A percentile compares a stretch with the other conserved stretches of the same genome.
Evolutionary conservation across 2,329 filamentous ascomycete genomes (phyloP).

Genomic region (Microsporum canis): DNA sequence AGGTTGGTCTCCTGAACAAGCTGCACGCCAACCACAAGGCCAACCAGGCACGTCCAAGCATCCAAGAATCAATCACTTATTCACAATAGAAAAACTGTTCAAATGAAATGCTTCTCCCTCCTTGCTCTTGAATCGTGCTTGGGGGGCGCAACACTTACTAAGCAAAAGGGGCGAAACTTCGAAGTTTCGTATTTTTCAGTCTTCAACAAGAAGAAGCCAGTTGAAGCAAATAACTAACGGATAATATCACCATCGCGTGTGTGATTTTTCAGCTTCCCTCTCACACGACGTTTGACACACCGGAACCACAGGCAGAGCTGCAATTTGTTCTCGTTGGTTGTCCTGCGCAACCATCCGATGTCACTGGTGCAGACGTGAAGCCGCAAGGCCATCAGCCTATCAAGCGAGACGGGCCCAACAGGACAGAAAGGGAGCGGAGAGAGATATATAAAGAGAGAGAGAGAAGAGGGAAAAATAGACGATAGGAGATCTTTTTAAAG

Average conservation of each 20-base stretch:
- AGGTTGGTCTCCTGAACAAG: neutral
- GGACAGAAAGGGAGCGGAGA: neutral
- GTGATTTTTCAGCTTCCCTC: neutral
- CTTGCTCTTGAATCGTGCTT: neutral
- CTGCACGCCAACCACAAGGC: neutral
- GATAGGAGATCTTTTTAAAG: neutral
- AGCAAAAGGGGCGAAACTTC: neutral
- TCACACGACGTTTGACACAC: neutral
- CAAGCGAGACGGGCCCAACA: neutral
- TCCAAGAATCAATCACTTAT: too few relatives aligned
- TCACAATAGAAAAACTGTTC: too few relatives aligned
- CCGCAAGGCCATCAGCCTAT: slow-evolving; percentile 2
- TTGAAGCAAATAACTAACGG: neutral
- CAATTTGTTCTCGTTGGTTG: neutral
- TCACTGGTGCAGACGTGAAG: slow-evolving; percentile 4
- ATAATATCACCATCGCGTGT: neutral
- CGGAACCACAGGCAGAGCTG: neutral
- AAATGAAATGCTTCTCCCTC: neutral
- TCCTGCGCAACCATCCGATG: slow-evolving; percentile 4
- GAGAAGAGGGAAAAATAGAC: neutral
- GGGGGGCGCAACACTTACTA: neutral
- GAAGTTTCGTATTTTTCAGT: neutral
- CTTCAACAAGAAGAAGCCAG: neutral
- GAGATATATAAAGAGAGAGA: neutral
- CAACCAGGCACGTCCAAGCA: neutral